Conservation (phyloP, 2,329 filamentous ascomycete species). For the Endoconidiophora polonica region DNA sequence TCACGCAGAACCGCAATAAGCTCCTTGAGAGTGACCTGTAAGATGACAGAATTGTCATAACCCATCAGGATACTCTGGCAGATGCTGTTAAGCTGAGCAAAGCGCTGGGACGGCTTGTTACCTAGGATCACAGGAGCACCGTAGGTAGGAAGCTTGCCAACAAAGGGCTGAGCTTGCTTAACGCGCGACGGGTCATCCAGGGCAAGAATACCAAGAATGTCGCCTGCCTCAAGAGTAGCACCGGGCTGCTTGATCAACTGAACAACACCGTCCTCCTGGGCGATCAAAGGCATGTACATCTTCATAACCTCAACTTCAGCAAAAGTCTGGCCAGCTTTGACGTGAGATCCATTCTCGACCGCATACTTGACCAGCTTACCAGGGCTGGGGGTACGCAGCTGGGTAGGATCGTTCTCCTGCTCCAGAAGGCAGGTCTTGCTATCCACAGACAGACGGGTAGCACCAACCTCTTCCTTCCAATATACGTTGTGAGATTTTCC, state of each 20-base stretch:
- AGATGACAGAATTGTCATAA: conserved; percentile 95
- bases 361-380: conserved; percentile 98
- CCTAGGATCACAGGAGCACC: conserved; percentile 77
- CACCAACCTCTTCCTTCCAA: conserved; percentile 98
- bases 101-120: conserved; percentile 80
- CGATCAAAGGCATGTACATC: conserved; percentile 99
- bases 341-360: conserved; percentile 85
- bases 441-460: conserved; percentile 88
- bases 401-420: conserved; percentile 97
- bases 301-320: conserved; percentile 99
- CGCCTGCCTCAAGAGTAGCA: conserved; percentile 91
- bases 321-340: conserved; percentile 81
- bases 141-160: conserved; percentile 74
- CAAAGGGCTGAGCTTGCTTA: conserved; percentile 89
- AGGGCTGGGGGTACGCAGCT: conserved; percentile 83
- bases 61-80: conserved; percentile 78
- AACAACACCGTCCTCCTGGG: conserved; percentile 87
- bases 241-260: conserved; percentile 98
- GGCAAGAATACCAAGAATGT: conserved; percentile 93
- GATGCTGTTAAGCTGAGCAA: conserved; percentile 58
- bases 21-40: conserved; percentile 72
- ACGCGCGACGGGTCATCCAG: conserved; percentile 91
- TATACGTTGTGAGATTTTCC: conserved; percentile 96
- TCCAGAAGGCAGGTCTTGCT: conserved; percentile 96
- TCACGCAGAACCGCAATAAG: conserved; percentile 81